Conservation (phyloP, 441 rosid species). For the Metrosideros polymorpha region DNA sequence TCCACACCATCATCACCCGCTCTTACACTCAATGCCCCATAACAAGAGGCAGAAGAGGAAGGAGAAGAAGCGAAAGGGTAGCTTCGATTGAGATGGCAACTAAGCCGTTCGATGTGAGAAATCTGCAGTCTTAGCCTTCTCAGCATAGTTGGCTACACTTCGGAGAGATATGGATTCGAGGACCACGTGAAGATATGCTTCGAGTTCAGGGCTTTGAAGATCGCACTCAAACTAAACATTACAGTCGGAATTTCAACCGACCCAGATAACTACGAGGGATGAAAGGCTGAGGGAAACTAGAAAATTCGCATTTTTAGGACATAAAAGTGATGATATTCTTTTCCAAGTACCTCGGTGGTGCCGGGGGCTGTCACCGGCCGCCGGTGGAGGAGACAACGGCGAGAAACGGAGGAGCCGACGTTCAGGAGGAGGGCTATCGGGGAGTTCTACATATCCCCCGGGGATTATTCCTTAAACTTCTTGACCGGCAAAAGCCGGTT, state of each 20-base stretch:
- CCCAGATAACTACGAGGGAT: not conserved
- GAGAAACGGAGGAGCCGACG: not conserved
- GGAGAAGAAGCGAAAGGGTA: conserved; percentile 15
- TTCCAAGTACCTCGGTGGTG: not conserved
- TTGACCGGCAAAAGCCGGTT: not conserved
- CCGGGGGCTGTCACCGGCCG: not conserved
- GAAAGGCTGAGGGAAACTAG: not conserved
- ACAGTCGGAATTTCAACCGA: not conserved
- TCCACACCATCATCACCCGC: conserved; percentile 10
- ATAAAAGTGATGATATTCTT: not conserved
- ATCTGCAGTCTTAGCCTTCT: conserved; percentile 4
- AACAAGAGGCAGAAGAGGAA: not conserved
- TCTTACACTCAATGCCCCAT: not conserved
- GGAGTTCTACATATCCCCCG: not conserved
- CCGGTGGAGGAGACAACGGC: not conserved
- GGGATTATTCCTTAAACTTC: not conserved
- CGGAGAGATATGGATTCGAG: not conserved
- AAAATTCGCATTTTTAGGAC: not conserved
- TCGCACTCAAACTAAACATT: not conserved
- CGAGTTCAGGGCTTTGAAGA: not conserved
- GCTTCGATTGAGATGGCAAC: conserved; percentile 9
- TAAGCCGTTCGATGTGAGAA: not conserved
- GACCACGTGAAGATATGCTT: not conserved
- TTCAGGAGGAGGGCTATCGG: not conserved
- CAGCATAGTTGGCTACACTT: conserved; percentile 24